A percentile compares a stretch with the other conserved stretches of the same genome.
phyloP scores from a whole-genome alignment of 192 early-diverging fungal genomes.

The Coemansia sp. region DNA sequence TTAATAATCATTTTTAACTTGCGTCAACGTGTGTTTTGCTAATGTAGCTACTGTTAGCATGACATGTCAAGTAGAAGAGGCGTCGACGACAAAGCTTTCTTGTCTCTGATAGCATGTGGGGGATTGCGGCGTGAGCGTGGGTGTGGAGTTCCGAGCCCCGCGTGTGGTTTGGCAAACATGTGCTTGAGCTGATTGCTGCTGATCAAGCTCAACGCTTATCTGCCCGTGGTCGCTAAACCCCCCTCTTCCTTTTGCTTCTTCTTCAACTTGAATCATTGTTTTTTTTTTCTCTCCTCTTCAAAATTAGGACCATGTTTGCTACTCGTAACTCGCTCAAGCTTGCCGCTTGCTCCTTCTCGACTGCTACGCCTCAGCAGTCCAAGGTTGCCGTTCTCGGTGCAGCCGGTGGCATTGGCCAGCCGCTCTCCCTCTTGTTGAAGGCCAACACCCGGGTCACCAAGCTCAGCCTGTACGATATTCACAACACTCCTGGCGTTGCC shows the following conservation, averaged over 20 bases:
- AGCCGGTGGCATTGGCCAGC: constrained; percentile 96
- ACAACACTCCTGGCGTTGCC: constrained; percentile 95
- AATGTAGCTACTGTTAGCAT: background rate
- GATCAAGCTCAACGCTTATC: background rate
- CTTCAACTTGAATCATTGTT: background rate
- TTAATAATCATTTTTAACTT: background rate
- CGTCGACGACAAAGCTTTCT: background rate
- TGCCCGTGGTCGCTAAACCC: background rate
- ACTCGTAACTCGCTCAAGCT: constrained; percentile 45
- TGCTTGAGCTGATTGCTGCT: background rate
- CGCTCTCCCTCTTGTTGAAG: constrained; percentile 93
- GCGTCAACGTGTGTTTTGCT: background rate
- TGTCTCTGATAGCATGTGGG: background rate
- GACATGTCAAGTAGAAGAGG: background rate
- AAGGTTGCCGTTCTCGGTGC: constrained; percentile 74
- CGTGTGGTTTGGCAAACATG: background rate
- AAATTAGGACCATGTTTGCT: constrained; percentile 49
- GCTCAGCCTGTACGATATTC: constrained; percentile 91
- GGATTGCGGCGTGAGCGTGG: constrained; percentile 3
- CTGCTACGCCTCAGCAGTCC: constrained; percentile 42
- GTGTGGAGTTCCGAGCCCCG: background rate
- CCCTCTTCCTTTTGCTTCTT: background rate
- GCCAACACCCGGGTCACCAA: constrained; percentile 81
- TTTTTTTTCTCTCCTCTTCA: background rate
- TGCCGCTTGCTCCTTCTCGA: constrained; percentile 55